Base-by-base conservation (phyloP, 805 yeast species). In the Candida schatavii region DNA sequence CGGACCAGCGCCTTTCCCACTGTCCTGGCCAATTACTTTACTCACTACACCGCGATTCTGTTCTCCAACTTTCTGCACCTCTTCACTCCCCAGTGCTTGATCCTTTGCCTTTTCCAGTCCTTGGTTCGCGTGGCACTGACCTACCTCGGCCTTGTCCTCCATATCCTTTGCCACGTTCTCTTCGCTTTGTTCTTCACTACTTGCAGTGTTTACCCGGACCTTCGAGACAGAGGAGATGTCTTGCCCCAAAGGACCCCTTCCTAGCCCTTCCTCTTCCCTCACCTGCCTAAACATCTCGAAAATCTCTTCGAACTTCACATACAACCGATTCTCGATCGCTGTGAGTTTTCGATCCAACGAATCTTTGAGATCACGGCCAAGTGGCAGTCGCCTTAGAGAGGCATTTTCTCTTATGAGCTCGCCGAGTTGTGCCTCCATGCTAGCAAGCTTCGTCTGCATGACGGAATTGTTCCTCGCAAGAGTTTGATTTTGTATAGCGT, bases 401-500 rank as follows among this genome's bases (percentile, higher is more conserved):
- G 74, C 62, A 48, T 79, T 80, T 46, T 79, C 82, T 44, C 68
- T 72, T 11, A 72, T 68, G 49, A 80, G 56, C 15, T 73, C 77
- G 18, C 71, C 64, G 19, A 81, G 55, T 44, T 68, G 74, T 10
- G 61, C 54, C 55, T 83, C 88, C 55, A 85, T 56, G 22, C 72
- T 78, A 3, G 73, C 58, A 20, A 83, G 64, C 47, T 69, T 76
- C 29, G 71, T 55, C 69, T 74, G 66, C 55, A 83, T 62, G 18
- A 68, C 55, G 2, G 83, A 73, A 54, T 80, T 82, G 38, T 73
- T 75, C 46, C 71, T 77, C 1, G 87, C 87, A 21, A 85, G 59
- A n/a, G 75, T 72, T 40, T 68, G 69, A 57, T 84, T 84, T 51
- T 78, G 83, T n/a, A 54, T 55, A 4, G 56, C 37, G 40, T 66